A percentile compares a stretch with the other conserved stretches of the same genome.
These are phyloP conservation scores for Lineolata rhizophorae DNA, from an alignment of 495 filamentous ascomycete genomes.

Conservation along the genomic window DNA sequence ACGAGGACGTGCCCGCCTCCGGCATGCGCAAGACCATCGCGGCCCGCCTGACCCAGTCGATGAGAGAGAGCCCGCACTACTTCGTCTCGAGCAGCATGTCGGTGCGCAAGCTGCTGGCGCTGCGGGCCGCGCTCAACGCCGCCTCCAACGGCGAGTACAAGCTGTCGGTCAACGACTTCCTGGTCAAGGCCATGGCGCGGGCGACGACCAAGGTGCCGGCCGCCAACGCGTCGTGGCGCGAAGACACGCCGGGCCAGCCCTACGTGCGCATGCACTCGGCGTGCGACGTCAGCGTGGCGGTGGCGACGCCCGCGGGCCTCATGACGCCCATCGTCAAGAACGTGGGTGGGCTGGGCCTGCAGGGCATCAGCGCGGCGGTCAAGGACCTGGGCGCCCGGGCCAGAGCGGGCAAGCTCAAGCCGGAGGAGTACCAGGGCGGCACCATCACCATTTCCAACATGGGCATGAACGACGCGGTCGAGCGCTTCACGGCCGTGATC, in stretches of 20 bases:
- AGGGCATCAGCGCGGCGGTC: conserved; percentile 66
- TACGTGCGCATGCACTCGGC: conserved; percentile 80
- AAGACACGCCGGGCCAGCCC: conserved; percentile 39
- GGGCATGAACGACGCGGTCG: conserved; percentile 96
- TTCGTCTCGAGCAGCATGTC: conserved; percentile 78
- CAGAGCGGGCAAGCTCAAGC: conserved; percentile 93
- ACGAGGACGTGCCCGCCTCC: conserved; percentile 64
- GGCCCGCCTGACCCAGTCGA: conserved; percentile 66
- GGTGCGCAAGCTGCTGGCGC: conserved; percentile 83
- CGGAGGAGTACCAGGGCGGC: conserved; percentile 96
- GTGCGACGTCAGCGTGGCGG: conserved; percentile 83
- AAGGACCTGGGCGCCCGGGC: conserved; percentile 95
- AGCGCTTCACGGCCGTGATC: conserved; percentile 98
- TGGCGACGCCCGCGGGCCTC: conserved; percentile 80
- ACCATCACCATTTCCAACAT: conserved; percentile 99
- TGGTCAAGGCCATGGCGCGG: conserved; percentile 83
- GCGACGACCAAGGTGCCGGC: conserved; percentile 83
- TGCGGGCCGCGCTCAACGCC: conserved; percentile 82
- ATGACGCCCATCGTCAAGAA: conserved; percentile 94
- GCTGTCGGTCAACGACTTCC: conserved; percentile 97
- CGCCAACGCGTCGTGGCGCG: conserved; percentile 88
- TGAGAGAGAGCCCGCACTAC: conserved; percentile 91
- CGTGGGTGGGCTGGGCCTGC: conserved; percentile 62
- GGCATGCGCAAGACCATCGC: conserved; percentile 98
- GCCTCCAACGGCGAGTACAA: conserved; percentile 83